Conservation (phyloP, 2,329 filamentous ascomycete species). For the Cercospora sp. region DNA sequence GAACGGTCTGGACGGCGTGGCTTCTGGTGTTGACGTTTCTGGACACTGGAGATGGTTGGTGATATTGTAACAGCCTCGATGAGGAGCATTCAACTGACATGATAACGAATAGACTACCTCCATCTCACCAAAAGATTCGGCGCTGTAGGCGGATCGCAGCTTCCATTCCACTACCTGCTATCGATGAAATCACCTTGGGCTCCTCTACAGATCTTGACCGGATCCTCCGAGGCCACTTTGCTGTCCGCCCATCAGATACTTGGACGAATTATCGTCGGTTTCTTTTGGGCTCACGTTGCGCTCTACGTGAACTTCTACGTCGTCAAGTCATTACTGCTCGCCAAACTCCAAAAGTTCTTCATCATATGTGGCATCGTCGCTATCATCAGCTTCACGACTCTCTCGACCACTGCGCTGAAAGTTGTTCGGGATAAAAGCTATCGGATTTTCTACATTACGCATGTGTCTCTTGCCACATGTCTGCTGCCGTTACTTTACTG, state of each 20-base stretch:
- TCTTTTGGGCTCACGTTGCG: conserved; percentile 54
- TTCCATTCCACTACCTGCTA: conserved; percentile 61
- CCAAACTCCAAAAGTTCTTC: conserved; percentile 58
- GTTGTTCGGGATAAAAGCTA: conserved; percentile 51
- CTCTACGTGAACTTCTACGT: conserved; percentile 62
- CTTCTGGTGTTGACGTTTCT: conserved; percentile 52
- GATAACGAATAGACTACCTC: conserved; percentile 54
- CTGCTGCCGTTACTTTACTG: conserved; percentile 54
- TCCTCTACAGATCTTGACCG: conserved; percentile 54
- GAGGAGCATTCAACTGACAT: neutral
- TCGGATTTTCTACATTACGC: conserved; percentile 57
- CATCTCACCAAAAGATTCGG: conserved; percentile 64
- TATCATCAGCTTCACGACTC: conserved; percentile 46
- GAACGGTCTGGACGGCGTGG: conserved; percentile 54
- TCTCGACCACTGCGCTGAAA: conserved; percentile 53
- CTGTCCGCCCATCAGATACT: conserved; percentile 60
- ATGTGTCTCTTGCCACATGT: conserved; percentile 54
- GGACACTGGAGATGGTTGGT: conserved; percentile 56
- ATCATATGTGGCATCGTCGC: conserved; percentile 58
- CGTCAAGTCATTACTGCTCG: conserved; percentile 50
- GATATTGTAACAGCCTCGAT: conserved; percentile 1
- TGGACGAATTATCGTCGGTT: conserved; percentile 54
- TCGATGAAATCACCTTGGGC: conserved; percentile 53
- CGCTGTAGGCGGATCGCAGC: conserved; percentile 59
- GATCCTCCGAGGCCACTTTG: conserved; percentile 56